phyloP scores from a whole-genome alignment of 371 early-diverging fungal genomes.

The Funneliformis caledonium region DNA sequence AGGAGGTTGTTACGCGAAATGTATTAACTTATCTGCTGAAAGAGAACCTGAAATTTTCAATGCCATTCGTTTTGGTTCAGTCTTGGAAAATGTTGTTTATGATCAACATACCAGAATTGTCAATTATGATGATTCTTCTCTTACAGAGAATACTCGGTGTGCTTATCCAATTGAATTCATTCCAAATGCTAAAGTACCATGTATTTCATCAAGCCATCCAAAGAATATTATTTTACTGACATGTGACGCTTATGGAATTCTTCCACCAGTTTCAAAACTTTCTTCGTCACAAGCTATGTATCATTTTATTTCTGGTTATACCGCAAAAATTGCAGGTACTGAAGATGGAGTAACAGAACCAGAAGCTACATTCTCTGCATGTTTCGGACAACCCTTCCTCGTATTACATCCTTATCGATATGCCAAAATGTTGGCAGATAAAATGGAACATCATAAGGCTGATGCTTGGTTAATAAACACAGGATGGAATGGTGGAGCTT shows the following conservation, averaged over 20 bases:
- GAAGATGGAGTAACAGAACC: constrained; percentile 96
- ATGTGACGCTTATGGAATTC: constrained; percentile 97
- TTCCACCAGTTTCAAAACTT: constrained; percentile 94
- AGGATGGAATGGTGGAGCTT: constrained; percentile 96
- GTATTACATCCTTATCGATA: constrained; percentile 97
- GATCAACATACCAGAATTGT: constrained; percentile 83
- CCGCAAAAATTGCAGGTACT: constrained; percentile 95
- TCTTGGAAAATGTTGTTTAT: constrained; percentile 95
- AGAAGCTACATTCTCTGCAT: constrained; percentile 93
- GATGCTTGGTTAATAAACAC: constrained; percentile 98
- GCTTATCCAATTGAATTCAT: constrained; percentile 98
- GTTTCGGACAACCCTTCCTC: constrained; percentile 97
- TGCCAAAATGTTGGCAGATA: constrained; percentile 95
- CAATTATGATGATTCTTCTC: constrained; percentile 78
- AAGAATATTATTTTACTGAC: constrained; percentile 96
- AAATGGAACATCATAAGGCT: constrained; percentile 88
- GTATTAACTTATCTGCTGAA: constrained; percentile 90
- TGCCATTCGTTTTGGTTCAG: constrained; percentile 93
- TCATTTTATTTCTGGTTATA: constrained; percentile 95
- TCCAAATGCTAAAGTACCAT: constrained; percentile 95
- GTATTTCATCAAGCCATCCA: constrained; percentile 88
- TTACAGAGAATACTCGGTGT: constrained; percentile 98
- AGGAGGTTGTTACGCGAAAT: constrained; percentile 98
- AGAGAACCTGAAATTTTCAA: constrained; percentile 98
- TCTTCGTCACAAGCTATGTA: constrained; percentile 94